Conservation (phyloP, 345 rosid genomes). For the Eutrema yunnanense region DNA sequence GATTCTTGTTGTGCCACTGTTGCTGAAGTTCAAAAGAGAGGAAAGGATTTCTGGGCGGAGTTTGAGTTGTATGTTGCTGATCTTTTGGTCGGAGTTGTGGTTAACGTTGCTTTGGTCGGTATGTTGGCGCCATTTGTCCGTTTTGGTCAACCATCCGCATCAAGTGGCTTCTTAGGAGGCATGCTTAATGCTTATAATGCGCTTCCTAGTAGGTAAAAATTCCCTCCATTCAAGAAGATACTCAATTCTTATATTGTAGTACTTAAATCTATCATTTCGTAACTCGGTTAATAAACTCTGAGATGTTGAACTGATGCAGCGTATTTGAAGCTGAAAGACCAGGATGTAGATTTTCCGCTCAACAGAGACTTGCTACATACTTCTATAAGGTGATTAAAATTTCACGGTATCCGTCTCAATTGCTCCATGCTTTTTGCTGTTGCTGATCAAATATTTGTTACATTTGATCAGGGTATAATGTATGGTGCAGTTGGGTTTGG, state of each 20-base stretch:
- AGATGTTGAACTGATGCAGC: conserved; percentile 33
- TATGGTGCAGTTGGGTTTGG: conserved; percentile 90
- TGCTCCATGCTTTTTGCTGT: background rate
- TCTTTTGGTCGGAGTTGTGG: conserved; percentile 82
- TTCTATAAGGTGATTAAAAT: conserved; percentile 51
- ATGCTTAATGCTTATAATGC: conserved; percentile 69
- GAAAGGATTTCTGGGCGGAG: conserved; percentile 89
- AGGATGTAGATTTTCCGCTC: conserved; percentile 59
- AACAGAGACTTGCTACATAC: conserved; percentile 71
- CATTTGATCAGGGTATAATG: conserved; percentile 57
- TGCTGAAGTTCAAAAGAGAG: conserved; percentile 91
- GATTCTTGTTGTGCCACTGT: conserved; percentile 90
- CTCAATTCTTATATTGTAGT: background rate
- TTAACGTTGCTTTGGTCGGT: conserved; percentile 81
- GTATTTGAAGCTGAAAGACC: conserved; percentile 89
- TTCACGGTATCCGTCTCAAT: background rate
- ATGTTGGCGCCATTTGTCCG: conserved; percentile 95
- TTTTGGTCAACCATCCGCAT: conserved; percentile 57
- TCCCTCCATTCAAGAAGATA: background rate
- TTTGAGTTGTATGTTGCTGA: conserved; percentile 92
- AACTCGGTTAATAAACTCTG: background rate
- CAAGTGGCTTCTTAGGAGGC: conserved; percentile 59
- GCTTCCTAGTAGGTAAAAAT: conserved; percentile 85
- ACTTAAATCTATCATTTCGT: background rate
- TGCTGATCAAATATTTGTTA: background rate